phyloP scores from a whole-genome alignment of 2,329 filamentous ascomycete genomes.

The Juglanconis oblonga region DNA sequence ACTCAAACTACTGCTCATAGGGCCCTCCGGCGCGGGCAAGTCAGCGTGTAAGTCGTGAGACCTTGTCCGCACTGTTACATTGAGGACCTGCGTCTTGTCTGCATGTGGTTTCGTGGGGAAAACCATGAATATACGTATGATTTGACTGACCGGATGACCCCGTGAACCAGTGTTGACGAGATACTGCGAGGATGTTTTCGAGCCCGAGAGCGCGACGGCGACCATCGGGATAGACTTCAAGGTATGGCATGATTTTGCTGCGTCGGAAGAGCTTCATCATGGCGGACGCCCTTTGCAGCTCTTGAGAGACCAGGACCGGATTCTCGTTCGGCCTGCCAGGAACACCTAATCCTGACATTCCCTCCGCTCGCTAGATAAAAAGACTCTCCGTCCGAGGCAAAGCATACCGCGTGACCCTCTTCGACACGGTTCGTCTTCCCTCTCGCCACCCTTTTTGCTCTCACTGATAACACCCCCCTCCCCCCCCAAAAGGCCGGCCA shows the following conservation, averaged over 20 bases:
- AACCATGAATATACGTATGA: background rate
- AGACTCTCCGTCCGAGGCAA: slow-evolving; percentile 50
- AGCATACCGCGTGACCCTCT: slow-evolving; percentile 50
- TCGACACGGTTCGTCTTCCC: slow-evolving; percentile 40
- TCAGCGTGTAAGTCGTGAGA: slow-evolving; percentile 43
- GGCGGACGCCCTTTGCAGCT: background rate
- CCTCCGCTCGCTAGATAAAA: slow-evolving; percentile 39
- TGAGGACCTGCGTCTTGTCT: background rate
- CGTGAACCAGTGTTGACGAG: slow-evolving; percentile 43
- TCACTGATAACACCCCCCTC: background rate
- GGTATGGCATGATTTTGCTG: slow-evolving; percentile 29
- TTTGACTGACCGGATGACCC: background rate
- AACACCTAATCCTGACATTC: slow-evolving; percentile 4
- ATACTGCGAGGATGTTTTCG: slow-evolving; percentile 57
- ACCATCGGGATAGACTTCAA: slow-evolving; percentile 59
- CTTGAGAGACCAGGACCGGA: background rate
- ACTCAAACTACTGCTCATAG: slow-evolving; percentile 54
- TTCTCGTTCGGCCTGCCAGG: background rate
- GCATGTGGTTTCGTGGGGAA: background rate
- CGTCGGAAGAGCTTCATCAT: background rate
- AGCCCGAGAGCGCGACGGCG: slow-evolving; percentile 50
- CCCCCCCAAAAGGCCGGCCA: slow-evolving; percentile 37
- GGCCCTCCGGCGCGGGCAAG: slow-evolving; percentile 54
- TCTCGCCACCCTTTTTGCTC: slow-evolving; percentile 4
- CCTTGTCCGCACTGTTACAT: background rate